A percentile compares a stretch with the other conserved stretches of the same genome.
phyloP scores from a whole-genome alignment of 306 rosid species.

The Pyrus communis region DNA sequence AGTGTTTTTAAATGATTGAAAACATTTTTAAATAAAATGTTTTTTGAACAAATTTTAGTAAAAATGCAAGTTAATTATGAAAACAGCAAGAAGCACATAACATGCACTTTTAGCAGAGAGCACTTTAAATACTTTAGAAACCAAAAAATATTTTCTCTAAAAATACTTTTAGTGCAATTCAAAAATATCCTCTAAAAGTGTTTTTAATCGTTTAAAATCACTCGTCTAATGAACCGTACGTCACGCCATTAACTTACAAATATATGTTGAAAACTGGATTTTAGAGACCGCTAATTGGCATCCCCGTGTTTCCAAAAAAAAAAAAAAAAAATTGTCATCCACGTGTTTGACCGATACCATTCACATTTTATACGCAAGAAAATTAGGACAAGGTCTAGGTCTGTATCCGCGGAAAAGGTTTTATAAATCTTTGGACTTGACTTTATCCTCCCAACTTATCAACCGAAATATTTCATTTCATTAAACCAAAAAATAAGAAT shows the following conservation, averaged over 20 bases:
- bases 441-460: neutral
- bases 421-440: neutral
- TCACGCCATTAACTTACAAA: neutral
- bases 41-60: no score
- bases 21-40: no score
- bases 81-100: no score
- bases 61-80: no score
- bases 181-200: no score
- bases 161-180: fast-evolving
- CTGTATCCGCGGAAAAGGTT: neutral
- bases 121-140: fast-evolving
- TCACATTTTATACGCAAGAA: neutral
- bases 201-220: no score
- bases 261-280: neutral
- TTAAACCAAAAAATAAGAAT: neutral
- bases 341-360: neutral
- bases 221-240: no score
- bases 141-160: no score
- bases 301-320: neutral
- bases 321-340: neutral
- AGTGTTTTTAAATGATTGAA: no score
- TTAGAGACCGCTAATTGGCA: neutral
- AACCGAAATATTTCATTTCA: neutral
- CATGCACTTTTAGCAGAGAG: no score
- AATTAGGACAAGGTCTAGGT: neutral